Evolutionary conservation across 768 basidiomycete genomes (phyloP).

Genomic region (Amanita molliuscula): DNA sequence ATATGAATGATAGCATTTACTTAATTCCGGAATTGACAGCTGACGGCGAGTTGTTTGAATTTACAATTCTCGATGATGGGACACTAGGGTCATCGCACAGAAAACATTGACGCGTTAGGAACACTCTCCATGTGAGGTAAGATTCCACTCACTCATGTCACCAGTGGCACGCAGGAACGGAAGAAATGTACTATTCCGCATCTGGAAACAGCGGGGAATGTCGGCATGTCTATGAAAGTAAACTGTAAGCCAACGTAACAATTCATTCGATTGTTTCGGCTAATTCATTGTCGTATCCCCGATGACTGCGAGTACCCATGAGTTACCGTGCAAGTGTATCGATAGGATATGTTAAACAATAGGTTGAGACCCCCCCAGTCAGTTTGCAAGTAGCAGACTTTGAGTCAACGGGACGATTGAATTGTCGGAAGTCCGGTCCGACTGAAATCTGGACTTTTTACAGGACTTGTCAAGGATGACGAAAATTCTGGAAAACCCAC

Average conservation of each 20-base stretch:
- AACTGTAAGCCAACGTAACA: conserved; percentile 33
- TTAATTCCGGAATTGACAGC: too few relatives aligned
- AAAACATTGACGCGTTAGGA: too few relatives aligned
- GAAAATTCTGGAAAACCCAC: not conserved
- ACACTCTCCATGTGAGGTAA: conserved; percentile 16
- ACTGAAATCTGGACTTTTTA: conserved; percentile 34
- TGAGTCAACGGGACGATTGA: not conserved
- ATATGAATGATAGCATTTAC: too few relatives aligned
- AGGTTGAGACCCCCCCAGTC: conserved; percentile 39
- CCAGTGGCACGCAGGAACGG: conserved; percentile 27
- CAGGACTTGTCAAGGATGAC: conserved; percentile 25
- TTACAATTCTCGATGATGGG: too few relatives aligned
- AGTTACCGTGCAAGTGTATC: conserved; percentile 36
- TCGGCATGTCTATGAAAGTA: conserved; percentile 32
- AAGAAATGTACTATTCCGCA: conserved; percentile 24
- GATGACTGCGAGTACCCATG: conserved; percentile 40
- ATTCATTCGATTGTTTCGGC: conserved; percentile 38
- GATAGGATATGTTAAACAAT: conserved; percentile 32
- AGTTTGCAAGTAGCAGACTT: conserved; percentile 36
- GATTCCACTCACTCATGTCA: conserved; percentile 19
- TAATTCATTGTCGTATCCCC: not conserved
- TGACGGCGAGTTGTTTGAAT: too few relatives aligned
- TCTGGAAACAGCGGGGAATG: conserved; percentile 37
- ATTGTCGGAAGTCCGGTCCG: not conserved
- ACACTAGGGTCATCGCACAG: too few relatives aligned